These are phyloP conservation scores for Rhizophagus prolifer DNA, from an alignment of 192 early-diverging fungal species.

Conservation along the genomic window DNA sequence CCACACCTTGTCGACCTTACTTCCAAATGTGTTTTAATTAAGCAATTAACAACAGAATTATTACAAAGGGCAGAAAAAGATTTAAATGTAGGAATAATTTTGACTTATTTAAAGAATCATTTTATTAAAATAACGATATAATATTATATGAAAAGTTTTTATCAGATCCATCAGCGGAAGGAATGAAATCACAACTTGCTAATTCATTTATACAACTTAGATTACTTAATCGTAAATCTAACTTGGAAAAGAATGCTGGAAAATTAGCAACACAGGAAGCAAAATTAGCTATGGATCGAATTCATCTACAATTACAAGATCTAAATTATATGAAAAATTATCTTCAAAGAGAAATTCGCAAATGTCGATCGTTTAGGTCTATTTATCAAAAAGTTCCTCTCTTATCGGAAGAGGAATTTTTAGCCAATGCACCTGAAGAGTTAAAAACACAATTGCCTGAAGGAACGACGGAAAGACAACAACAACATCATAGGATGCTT, in stretches of 20 bases:
- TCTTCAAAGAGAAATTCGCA: constrained; percentile 16
- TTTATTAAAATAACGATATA: neutral
- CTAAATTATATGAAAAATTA: neutral
- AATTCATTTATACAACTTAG: constrained; percentile 14
- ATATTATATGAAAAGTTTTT: neutral
- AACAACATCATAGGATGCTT: constrained; percentile 19
- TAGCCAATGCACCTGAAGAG: neutral
- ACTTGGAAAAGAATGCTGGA: neutral
- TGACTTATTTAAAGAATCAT: neutral
- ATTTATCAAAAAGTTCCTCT: constrained; percentile 1
- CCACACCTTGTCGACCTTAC: constrained; percentile 7
- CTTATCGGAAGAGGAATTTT: constrained; percentile 12
- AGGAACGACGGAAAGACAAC: neutral
- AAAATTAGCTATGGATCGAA: constrained; percentile 16
- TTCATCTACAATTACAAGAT: constrained; percentile 21
- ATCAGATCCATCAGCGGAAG: neutral
- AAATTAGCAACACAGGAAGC: constrained; percentile 14
- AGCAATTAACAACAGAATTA: neutral
- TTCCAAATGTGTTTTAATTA: neutral
- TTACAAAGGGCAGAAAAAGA: constrained; percentile 1
- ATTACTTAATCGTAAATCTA: constrained; percentile 8
- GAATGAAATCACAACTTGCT: neutral
- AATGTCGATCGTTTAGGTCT: constrained; percentile 8
- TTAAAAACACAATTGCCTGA: neutral
- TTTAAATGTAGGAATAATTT: neutral